Conservation (phyloP, 352 stramenopile genomes). For the Phytophthora syringae region DNA sequence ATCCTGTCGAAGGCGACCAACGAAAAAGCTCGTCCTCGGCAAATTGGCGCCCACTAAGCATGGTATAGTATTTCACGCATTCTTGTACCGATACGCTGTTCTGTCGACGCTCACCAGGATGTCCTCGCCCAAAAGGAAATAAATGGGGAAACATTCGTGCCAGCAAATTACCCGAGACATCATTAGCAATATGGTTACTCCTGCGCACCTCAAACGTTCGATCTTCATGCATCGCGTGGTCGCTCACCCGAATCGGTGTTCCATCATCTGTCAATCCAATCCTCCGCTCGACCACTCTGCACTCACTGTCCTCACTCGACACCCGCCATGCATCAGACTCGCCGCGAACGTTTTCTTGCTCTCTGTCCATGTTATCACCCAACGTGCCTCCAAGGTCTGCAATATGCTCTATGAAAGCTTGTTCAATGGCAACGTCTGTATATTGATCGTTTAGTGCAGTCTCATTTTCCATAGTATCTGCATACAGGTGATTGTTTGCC, state of each 20-base stretch:
- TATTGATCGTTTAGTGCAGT: not conserved
- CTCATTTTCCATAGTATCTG: not conserved
- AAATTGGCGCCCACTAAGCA: constrained; percentile 16
- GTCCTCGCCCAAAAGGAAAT: constrained; percentile 9
- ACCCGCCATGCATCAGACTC: not conserved
- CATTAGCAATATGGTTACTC: not conserved
- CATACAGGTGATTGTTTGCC: constrained; percentile 1
- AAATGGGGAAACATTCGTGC: constrained; percentile 3
- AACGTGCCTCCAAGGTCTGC: not conserved
- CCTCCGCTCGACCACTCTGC: not conserved
- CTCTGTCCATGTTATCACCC: not conserved
- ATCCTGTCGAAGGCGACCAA: constrained; percentile 15
- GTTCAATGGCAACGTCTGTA: not conserved
- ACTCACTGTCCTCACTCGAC: not conserved
- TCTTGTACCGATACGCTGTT: constrained; percentile 5
- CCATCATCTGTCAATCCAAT: not conserved
- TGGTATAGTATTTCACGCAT: constrained; percentile 14
- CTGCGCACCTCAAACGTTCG: not conserved
- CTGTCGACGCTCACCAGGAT: constrained; percentile 2
- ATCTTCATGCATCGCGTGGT: too few relatives aligned
- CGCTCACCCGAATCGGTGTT: not conserved
- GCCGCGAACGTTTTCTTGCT: constrained; percentile 5
- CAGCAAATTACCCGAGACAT: not conserved
- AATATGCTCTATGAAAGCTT: not conserved
- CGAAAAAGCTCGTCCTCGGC: constrained; percentile 19